Base-by-base conservation (phyloP, 1,284 basidiomycete species). In the Ustilago curta region DNA sequence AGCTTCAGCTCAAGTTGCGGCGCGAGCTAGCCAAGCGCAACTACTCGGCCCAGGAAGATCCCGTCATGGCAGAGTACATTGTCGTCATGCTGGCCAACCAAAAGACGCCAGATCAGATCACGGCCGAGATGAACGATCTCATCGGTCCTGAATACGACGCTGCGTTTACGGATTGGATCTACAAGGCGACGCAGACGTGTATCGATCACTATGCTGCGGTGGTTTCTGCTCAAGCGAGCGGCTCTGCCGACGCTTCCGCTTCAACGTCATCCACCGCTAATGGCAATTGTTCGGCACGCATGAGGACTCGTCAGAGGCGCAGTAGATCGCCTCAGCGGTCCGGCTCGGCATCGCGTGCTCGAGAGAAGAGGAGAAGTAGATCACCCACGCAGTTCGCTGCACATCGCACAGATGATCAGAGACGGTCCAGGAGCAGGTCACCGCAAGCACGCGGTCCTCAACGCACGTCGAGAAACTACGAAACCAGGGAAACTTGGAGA, bases 11-110 rank as follows among this genome's bases (percentile, higher is more conserved):
- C 8, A 16, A 65, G 8, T 68, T 84, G 25, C 81, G 82, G 56
- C 25, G 37, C 29, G 70, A 79, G 37, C 77, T 84, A 7, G 80
- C 77, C 8, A 23, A 56, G 16, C 69, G 73, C 44, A 67, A 65
- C 16, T 79, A 80, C 62, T 74, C 77, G 3, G 52, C 64, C 27
- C 47, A 59, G 14, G 80, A 81, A 47, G 81, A 83, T 48, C 54
- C 63, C 21, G 76, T 83, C 32, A 80, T 81, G 80, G 81, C 82
- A 50, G 84, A 84, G 56, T 84, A 83, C 59, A 78, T 85, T 42
- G 79, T 82, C 19, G 83, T 85, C 50, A 85, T 85, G 84, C 67
- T 84, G 37, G 81, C 81, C 35, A 84, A 84, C 39, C 76, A 77
- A 49, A 84, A 84, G 65, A 71, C 79, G 18, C 57, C 69, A 5